These are phyloP conservation scores for Collybiopsis confluens DNA, from an alignment of 768 basidiomycete genomes.

Conservation along the genomic window DNA sequence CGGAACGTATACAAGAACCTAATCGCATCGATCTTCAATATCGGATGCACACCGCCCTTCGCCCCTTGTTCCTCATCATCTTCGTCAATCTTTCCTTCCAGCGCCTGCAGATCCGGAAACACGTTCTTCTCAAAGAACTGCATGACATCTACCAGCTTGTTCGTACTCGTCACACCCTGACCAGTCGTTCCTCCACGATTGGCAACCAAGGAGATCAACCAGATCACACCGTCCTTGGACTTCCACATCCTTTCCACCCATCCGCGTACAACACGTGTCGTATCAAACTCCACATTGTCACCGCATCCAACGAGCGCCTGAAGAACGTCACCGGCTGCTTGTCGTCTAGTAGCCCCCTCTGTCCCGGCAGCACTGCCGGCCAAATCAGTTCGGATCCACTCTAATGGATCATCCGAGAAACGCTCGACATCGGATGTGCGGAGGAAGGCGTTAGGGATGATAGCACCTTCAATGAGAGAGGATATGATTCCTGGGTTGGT, in stretches of 20 bases:
- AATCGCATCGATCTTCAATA: constrained; percentile 94
- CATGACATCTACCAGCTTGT: constrained; percentile 88
- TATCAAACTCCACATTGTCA: constrained; percentile 68
- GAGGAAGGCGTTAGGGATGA: constrained; percentile 88
- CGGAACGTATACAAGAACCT: constrained; percentile 92
- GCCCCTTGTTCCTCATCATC: too few relatives aligned
- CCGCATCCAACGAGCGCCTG: constrained; percentile 75
- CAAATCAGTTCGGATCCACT: constrained; percentile 87
- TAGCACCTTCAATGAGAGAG: constrained; percentile 82
- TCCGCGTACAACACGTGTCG: constrained; percentile 83
- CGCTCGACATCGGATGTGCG: constrained; percentile 89
- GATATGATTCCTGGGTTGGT: constrained; percentile 80
- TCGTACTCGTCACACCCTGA: constrained; percentile 93
- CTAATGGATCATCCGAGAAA: constrained; percentile 96
- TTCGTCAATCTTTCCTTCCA: constrained; percentile 35
- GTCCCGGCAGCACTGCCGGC: constrained; percentile 56
- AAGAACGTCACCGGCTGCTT: constrained; percentile 94
- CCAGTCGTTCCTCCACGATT: constrained; percentile 83
- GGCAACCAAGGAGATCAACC: constrained; percentile 90
- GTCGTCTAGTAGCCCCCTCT: constrained; percentile 82
- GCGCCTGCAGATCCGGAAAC: constrained; percentile 77
- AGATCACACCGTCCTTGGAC: constrained; percentile 90
- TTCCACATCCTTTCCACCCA: constrained; percentile 89
- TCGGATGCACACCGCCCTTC: constrained; percentile 61
- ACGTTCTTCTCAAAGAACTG: constrained; percentile 94